A percentile compares a stretch with the other conserved stretches of the same genome.
Conservation (phyloP, 139 green algal species). For the Tetratostichococcus sp. region DNA sequence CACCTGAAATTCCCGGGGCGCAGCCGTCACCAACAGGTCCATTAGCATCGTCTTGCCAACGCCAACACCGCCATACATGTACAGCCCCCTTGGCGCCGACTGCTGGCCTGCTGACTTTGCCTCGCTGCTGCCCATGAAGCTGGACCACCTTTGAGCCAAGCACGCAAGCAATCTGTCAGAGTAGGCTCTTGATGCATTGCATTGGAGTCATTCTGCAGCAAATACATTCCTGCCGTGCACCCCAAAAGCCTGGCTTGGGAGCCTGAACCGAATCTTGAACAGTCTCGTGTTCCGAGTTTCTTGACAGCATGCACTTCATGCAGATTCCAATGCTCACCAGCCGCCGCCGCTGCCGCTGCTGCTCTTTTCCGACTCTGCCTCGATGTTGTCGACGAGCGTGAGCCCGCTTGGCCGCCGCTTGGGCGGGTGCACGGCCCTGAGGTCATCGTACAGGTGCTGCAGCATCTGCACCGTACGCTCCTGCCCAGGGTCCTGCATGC, state of each 20-base stretch:
- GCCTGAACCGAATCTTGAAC: too few relatives aligned
- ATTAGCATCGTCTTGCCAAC: constrained; percentile 98
- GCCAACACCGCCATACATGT: constrained; percentile 92
- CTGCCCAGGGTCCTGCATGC: constrained; percentile 62
- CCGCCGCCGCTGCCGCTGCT: not conserved
- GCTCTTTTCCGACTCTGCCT: not conserved
- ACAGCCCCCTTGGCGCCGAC: constrained; percentile 56
- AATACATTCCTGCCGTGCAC: too few relatives aligned
- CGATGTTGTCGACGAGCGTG: constrained; percentile 46
- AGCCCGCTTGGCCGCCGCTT: constrained; percentile 30
- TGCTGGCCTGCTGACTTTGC: not conserved
- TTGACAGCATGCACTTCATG: not conserved
- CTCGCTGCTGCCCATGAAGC: constrained; percentile 22
- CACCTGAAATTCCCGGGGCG: constrained; percentile 63
- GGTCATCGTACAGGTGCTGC: constrained; percentile 55
- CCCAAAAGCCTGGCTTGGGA: too few relatives aligned
- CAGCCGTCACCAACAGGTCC: constrained; percentile 80
- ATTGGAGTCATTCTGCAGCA: too few relatives aligned
- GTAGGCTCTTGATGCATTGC: too few relatives aligned
- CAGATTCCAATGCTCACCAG: not conserved
- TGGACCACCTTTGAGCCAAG: constrained; percentile 14
- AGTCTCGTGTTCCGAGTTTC: too few relatives aligned
- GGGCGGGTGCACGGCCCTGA: constrained; percentile 14
- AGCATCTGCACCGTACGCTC: constrained; percentile 59
- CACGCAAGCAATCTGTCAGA: too few relatives aligned